Conservation (phyloP, 148 eudicot genomes). For the Arbutus unedo region DNA sequence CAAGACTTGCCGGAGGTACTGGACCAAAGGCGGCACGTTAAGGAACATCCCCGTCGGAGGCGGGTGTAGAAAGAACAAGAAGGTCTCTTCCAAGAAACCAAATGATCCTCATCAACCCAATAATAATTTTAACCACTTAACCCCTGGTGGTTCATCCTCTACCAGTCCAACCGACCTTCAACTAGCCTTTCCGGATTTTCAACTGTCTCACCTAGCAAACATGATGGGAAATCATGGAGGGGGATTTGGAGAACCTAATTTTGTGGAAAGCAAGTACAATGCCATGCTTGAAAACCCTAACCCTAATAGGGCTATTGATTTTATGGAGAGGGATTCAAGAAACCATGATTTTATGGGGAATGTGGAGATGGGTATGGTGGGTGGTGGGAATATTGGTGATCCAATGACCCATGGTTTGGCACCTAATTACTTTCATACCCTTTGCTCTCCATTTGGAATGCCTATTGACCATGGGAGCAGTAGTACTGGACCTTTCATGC, state of each 20-base stretch:
- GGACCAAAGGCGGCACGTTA: conserved; percentile 27
- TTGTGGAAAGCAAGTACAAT: conserved; percentile 32
- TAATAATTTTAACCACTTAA: neutral
- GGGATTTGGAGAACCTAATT: conserved; percentile 18
- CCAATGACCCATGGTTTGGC: conserved; percentile 20
- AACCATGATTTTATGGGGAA: conserved; percentile 52
- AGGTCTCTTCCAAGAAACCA: conserved; percentile 15
- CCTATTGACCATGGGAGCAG: conserved; percentile 31
- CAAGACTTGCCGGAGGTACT: conserved; percentile 31
- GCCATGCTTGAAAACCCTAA: conserved; percentile 29
- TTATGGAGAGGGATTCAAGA: conserved; percentile 50
- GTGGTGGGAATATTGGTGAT: conserved; percentile 25
- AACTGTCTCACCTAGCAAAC: conserved; percentile 39
- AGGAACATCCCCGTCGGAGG: conserved; percentile 28
- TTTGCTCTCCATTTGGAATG: conserved; percentile 35
- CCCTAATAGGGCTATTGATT: conserved; percentile 43
- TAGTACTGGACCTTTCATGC: conserved; percentile 21
- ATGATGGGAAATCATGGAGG: conserved; percentile 22
- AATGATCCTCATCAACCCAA: neutral
- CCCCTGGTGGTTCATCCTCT: conserved; percentile 2
- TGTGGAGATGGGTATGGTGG: conserved; percentile 27
- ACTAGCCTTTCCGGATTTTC: conserved; percentile 50
- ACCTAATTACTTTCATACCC: conserved; percentile 19
- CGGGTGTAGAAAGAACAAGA: conserved; percentile 26
- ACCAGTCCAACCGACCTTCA: conserved; percentile 47